A percentile compares a stretch with the other conserved stretches of the same genome.
These are phyloP conservation scores for Suillus bovinus DNA, from an alignment of 768 basidiomycete species.

Conservation along the genomic window DNA sequence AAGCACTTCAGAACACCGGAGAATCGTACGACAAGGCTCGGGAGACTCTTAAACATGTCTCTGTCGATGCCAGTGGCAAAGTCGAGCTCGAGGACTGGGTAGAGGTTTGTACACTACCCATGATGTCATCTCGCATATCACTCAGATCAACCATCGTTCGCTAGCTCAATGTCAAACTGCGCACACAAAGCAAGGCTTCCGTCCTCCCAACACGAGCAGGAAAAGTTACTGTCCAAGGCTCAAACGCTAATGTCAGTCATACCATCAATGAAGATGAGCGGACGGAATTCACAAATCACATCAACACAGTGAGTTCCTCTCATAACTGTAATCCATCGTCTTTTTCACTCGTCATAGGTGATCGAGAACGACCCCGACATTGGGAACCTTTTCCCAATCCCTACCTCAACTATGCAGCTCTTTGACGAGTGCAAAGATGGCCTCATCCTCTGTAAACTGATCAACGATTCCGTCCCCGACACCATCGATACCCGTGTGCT, in stretches of 20 bases:
- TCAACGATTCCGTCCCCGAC: slow-evolving; percentile 99
- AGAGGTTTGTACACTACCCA: slow-evolving; percentile 59
- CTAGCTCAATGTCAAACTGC: slow-evolving; percentile 82
- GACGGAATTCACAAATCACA: slow-evolving; percentile 96
- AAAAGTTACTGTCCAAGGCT: slow-evolving; percentile 92
- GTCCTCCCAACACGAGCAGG: slow-evolving; percentile 70
- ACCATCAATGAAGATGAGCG: slow-evolving; percentile 98
- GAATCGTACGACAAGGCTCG: slow-evolving; percentile 89
- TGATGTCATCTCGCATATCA: slow-evolving; percentile 22
- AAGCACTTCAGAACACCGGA: slow-evolving; percentile 74
- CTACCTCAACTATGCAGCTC: slow-evolving; percentile 96
- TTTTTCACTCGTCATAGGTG: slow-evolving; percentile 53
- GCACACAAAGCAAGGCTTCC: slow-evolving; percentile 44
- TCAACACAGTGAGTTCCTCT: slow-evolving; percentile 75
- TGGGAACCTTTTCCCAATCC: slow-evolving; percentile 81
- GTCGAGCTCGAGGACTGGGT: slow-evolving; percentile 99
- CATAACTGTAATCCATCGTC: background rate
- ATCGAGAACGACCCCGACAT: slow-evolving; percentile 90
- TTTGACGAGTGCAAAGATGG: slow-evolving; percentile 98
- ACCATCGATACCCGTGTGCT: slow-evolving; percentile 98
- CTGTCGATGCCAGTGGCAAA: slow-evolving; percentile 92
- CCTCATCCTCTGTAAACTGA: slow-evolving; percentile 94
- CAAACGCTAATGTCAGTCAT: slow-evolving; percentile 93
- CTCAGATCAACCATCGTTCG: slow-evolving; percentile 15
- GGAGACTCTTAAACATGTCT: slow-evolving; percentile 91